Evolutionary conservation across 1,139 yeast species (phyloP).

Genomic region (Kurtzmaniella quercitrusa): DNA sequence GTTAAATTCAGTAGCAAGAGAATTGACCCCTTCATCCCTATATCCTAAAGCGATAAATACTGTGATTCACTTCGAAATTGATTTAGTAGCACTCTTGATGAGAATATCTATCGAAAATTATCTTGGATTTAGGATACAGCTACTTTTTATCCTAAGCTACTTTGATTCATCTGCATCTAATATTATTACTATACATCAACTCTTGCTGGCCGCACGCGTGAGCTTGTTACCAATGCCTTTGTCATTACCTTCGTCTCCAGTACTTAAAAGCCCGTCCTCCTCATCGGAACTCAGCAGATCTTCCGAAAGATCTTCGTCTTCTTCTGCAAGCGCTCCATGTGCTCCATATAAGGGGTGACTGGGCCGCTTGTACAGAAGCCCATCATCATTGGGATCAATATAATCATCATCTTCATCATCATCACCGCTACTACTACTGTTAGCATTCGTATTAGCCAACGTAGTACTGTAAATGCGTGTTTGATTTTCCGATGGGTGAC

Average conservation of each 20-base stretch:
- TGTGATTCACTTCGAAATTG: too few species aligned
- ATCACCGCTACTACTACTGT: slow-evolving; percentile 5
- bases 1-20: too few species aligned
- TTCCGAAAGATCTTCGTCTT: slow-evolving; percentile 25
- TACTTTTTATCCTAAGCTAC: neutral
- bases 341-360: slow-evolving; percentile 55
- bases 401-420: slow-evolving; percentile 54
- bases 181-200: slow-evolving; percentile 13
- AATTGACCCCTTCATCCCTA: too few species aligned
- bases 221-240: slow-evolving; percentile 21
- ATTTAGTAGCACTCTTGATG: too few species aligned
- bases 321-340: slow-evolving; percentile 23
- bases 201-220: slow-evolving; percentile 41
- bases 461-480: neutral
- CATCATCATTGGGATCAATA: slow-evolving; percentile 79
- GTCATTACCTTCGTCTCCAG: slow-evolving; percentile 16
- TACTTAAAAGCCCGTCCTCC: slow-evolving; percentile 16
- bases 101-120: too few species aligned
- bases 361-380: slow-evolving; percentile 63
- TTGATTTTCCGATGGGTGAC: neutral
- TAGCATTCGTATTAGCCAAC: neutral
- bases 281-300: slow-evolving; percentile 29
- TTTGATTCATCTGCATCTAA: neutral
- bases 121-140: too few species aligned
- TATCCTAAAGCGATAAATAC: too few species aligned